phyloP scores from a whole-genome alignment of 345 rosid genomes.

The Acer saccharum region DNA sequence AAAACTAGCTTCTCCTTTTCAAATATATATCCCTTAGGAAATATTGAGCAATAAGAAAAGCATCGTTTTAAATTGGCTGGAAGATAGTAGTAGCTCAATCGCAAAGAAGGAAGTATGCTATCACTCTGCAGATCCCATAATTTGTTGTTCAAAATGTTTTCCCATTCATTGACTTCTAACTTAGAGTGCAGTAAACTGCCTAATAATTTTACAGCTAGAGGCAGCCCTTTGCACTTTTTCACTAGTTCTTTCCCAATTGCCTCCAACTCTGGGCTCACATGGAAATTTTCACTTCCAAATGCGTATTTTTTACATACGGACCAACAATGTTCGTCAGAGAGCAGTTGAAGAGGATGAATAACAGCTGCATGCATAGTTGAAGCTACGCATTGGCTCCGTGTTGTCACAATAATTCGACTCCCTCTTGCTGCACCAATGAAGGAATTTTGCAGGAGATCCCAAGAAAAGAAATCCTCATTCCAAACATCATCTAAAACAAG shows the following conservation, averaged over 20 bases:
- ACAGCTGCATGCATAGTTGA: too few species aligned
- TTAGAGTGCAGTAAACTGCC: constrained; percentile 36
- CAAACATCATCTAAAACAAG: too few species aligned
- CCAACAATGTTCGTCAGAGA: constrained; percentile 22
- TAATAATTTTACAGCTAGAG: constrained; percentile 42
- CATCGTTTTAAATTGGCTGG: constrained; percentile 37
- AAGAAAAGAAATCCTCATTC: too few species aligned
- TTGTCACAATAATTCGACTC: too few species aligned
- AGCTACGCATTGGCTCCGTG: too few species aligned
- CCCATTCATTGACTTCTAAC: constrained; percentile 37
- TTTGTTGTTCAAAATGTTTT: constrained; percentile 33
- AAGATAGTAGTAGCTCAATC: constrained; percentile 35
- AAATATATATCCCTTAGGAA: constrained; percentile 35
- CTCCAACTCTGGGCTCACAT: constrained; percentile 23
- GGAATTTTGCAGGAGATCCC: too few species aligned
- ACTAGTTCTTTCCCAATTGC: constrained; percentile 36
- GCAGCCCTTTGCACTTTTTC: constrained; percentile 40
- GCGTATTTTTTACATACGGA: constrained; percentile 28
- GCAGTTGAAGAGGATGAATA: too few species aligned
- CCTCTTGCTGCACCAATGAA: too few species aligned
- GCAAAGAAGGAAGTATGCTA: constrained; percentile 31
- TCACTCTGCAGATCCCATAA: constrained; percentile 41
- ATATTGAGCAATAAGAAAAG: constrained; percentile 40
- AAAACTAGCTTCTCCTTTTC: constrained; percentile 14
- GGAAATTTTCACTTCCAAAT: constrained; percentile 16